These are phyloP conservation scores for Bertia moriformis DNA, from an alignment of 2,329 filamentous ascomycete species.

Conservation along the genomic window DNA sequence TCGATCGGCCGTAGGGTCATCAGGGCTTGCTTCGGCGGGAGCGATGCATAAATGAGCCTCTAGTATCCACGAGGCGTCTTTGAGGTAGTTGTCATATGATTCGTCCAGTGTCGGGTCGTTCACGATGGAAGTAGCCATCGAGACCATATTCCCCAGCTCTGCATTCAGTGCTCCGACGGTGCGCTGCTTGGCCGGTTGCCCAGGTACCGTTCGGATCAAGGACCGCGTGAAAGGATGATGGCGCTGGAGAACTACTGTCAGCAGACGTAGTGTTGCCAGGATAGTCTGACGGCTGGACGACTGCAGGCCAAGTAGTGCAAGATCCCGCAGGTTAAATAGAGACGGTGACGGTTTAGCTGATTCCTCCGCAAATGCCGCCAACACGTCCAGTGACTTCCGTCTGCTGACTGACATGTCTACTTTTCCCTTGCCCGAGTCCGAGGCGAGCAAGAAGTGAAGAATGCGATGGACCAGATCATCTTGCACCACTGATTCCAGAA, in stretches of 20 bases:
- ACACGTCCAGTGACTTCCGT: slow-evolving; percentile 1
- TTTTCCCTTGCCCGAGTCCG: background rate
- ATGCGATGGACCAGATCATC: slow-evolving; percentile 1
- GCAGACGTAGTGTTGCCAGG: background rate
- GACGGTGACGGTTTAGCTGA: background rate
- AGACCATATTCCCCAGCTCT: background rate
- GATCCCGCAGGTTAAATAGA: background rate
- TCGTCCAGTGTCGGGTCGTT: background rate
- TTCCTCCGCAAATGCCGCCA: background rate
- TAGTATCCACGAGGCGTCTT: background rate
- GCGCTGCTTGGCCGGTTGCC: background rate
- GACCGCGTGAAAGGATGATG: background rate
- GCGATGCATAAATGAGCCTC: background rate
- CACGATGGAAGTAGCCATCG: background rate
- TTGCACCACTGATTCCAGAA: background rate
- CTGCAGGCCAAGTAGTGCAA: background rate
- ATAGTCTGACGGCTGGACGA: background rate
- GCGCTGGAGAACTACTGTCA: background rate
- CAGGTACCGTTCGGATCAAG: background rate
- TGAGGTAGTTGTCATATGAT: background rate
- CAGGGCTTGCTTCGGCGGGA: background rate
- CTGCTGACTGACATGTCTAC: background rate
- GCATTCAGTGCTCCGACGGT: background rate
- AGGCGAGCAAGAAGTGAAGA: background rate
- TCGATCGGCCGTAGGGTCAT: background rate